Base-by-base conservation (phyloP, 2,329 filamentous ascomycete genomes). In the Alternaria sp. region DNA sequence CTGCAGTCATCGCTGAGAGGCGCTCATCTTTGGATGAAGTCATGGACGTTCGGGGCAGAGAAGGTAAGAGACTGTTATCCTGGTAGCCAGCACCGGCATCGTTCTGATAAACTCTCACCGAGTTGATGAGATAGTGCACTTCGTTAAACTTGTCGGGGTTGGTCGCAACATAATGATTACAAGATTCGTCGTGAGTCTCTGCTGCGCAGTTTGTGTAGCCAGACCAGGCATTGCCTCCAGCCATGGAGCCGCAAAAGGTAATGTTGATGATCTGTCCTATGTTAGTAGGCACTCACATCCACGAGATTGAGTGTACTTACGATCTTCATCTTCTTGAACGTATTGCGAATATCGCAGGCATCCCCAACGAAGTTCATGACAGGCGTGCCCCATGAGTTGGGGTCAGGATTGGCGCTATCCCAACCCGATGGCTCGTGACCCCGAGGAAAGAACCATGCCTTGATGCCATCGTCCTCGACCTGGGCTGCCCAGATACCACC, bases 381-480 rank as follows among this genome's bases (percentile, higher is more conserved):
- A 3, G 69, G 65, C 10, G 72, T 80, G 4, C 81, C 81, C 77
- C 85, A 88, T 0, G 71, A 72, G 43, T 70, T 73, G 9, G 83
- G 82, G 65, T 85, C 79, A 1, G 85, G 85, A 1, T 63, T 70
- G 15, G 81, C 81, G 17, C 66, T 71, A 19, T 76, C 69, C 45
- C 87, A 81, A 19, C 85, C 84, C 1, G 57, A 56, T 0, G 85
- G 85, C 52, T 55, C 28, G 86, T 82, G 62, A 13, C 64, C 65
- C n/a, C 83, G 79, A 2, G 80, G 67, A 67, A 86, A 87, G 70
- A 82, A 84, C 84, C 85, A 87, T 63, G 86, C 83, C 58, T 82
- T 81, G 69, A 87, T 83, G 10, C 75, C 80, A 3, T 81, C 73
- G 6, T 71, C 65, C 5, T 83, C 82, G 76, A 85, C 80, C 65